Evolutionary conservation across 805 yeast genomes (phyloP).

Genomic region (Yamadazyma olivae): DNA sequence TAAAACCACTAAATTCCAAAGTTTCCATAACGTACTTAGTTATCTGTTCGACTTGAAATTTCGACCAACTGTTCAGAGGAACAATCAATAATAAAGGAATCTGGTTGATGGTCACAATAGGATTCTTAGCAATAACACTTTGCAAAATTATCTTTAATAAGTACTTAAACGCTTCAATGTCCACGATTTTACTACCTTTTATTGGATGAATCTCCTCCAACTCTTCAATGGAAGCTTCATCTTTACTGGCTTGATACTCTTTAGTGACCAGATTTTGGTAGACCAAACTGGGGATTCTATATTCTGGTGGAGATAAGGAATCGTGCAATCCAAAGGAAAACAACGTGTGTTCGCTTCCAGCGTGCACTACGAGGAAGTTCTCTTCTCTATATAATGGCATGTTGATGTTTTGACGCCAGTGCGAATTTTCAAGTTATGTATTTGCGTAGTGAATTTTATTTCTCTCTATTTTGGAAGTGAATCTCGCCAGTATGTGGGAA

Average conservation of each 20-base stretch:
- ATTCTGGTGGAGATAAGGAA: constrained; percentile 70
- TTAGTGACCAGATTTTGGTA: constrained; percentile 41
- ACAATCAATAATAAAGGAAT: constrained; percentile 70
- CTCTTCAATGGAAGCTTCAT: constrained; percentile 17
- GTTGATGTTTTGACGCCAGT: constrained; percentile 1
- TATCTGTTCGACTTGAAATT: constrained; percentile 60
- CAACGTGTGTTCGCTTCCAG: constrained; percentile 73
- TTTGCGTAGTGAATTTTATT: too few relatives aligned
- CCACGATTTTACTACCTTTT: constrained; percentile 56
- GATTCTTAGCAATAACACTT: constrained; percentile 35
- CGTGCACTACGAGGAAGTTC: constrained; percentile 57
- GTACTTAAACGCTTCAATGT: constrained; percentile 69
- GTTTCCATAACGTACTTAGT: constrained; percentile 75
- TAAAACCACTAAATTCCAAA: constrained; percentile 68
- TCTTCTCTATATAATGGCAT: constrained; percentile 48
- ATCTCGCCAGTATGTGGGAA: too few relatives aligned
- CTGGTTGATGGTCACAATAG: constrained; percentile 52
- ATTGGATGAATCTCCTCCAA: constrained; percentile 59
- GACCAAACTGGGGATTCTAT: constrained; percentile 75
- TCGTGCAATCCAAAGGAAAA: constrained; percentile 81
- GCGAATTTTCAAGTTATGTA: too few relatives aligned
- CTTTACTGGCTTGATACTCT: constrained; percentile 38
- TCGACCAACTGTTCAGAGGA: constrained; percentile 64
- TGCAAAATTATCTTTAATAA: constrained; percentile 46
- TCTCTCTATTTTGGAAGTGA: too few relatives aligned